Evolutionary conservation across 148 eudicot species (phyloP).

Genomic region (Pharnaceum exiguum): DNA sequence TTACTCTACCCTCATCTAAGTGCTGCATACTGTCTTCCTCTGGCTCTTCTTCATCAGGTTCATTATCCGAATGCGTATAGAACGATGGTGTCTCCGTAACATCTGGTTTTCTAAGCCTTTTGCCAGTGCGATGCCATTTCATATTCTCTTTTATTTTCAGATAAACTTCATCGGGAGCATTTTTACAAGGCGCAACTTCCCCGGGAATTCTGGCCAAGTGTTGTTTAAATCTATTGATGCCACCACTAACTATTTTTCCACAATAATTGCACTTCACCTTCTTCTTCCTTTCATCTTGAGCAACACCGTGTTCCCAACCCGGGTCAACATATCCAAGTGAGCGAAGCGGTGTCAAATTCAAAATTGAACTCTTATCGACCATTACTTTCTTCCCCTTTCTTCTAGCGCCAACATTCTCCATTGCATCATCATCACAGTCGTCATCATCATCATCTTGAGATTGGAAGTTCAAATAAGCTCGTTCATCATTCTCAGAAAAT

Average conservation of each 20-base stretch:
- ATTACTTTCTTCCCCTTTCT: conserved; percentile 69
- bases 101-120: conserved; percentile 70
- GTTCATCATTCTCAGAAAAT: conserved; percentile 62
- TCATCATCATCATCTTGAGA: conserved; percentile 50
- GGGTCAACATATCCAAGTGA: conserved; percentile 94
- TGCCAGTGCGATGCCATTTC: conserved; percentile 97
- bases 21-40: conserved; percentile 46
- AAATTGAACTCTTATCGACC: conserved; percentile 50
- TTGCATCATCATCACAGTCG: conserved; percentile 30
- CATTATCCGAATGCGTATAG: conserved; percentile 72
- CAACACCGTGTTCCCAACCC: conserved; percentile 96
- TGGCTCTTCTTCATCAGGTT: conserved; percentile 69
- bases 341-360: conserved; percentile 78
- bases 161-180: conserved; percentile 89
- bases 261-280: conserved; percentile 96
- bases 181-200: conserved; percentile 95
- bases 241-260: conserved; percentile 92
- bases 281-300: conserved; percentile 94
- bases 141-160: conserved; percentile 85
- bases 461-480: conserved; percentile 51
- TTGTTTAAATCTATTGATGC: conserved; percentile 90
- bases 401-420: conserved; percentile 43
- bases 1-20: conserved; percentile 39
- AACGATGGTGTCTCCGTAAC: conserved; percentile 55
- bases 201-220: conserved; percentile 95